Conservation (phyloP, 169 alveolate species). For the Plasmodium relictum region DNA sequence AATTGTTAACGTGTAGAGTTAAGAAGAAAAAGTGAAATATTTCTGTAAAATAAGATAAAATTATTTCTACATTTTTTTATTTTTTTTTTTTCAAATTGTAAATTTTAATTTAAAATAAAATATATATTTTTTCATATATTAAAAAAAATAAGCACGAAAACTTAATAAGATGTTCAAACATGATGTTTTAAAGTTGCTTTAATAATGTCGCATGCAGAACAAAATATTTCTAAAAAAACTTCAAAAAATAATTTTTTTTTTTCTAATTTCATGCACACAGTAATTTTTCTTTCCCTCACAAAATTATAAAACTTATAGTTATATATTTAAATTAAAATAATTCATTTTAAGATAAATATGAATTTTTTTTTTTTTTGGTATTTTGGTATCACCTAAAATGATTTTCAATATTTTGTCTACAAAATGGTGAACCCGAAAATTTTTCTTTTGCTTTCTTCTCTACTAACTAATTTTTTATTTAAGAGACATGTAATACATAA, state of each 20-base stretch:
- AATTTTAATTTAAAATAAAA: no score
- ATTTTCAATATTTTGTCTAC: slow-evolving; percentile 40
- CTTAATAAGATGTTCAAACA: slow-evolving; percentile 5
- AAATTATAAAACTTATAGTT: neutral
- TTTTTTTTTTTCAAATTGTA: neutral
- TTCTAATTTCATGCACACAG: neutral
- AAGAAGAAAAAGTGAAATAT: no score
- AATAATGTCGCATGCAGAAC: slow-evolving; percentile 61
- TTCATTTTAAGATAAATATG: neutral
- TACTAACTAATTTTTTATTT: slow-evolving; percentile 22
- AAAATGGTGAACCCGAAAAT: slow-evolving; percentile 48
- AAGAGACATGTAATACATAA: slow-evolving; percentile 7
- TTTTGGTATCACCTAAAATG: slow-evolving; percentile 16
- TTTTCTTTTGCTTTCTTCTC: slow-evolving; percentile 39
- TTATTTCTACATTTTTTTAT: neutral
- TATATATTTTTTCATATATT: no score
- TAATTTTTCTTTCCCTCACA: neutral
- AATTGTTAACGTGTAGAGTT: no score
- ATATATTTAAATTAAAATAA: neutral
- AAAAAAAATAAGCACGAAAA: no score
- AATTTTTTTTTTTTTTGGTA: slow-evolving; percentile 4
- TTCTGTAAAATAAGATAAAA: no score
- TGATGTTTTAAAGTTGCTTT: slow-evolving; percentile 11
- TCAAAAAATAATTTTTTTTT: neutral
- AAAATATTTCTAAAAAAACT: slow-evolving; percentile 56